These are phyloP conservation scores for Ramaria sp. DNA, from an alignment of 768 basidiomycete genomes.

Conservation along the genomic window DNA sequence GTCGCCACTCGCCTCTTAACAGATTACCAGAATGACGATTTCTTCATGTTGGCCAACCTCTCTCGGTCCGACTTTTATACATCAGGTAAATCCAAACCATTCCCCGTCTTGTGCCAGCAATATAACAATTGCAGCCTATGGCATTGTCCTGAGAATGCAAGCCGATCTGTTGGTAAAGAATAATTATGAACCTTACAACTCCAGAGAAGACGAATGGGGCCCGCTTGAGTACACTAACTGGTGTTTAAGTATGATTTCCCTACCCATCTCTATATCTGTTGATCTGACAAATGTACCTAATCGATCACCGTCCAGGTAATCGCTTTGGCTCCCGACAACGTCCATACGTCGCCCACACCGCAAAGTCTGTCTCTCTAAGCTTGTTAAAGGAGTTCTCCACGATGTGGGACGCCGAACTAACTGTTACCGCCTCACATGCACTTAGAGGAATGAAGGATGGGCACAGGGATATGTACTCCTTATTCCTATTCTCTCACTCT, in stretches of 20 bases:
- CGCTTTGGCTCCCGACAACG: slow-evolving; percentile 17
- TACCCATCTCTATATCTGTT: not conserved
- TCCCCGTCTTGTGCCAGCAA: not conserved
- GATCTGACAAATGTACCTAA: not conserved
- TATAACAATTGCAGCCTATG: slow-evolving; percentile 17
- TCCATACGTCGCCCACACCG: slow-evolving; percentile 18
- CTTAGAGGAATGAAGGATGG: slow-evolving; percentile 6
- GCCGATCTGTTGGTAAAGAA: slow-evolving; percentile 20
- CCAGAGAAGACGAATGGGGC: slow-evolving; percentile 27
- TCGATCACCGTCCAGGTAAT: not conserved
- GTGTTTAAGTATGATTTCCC: slow-evolving; percentile 20
- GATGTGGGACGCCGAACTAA: slow-evolving; percentile 11
- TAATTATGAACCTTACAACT: slow-evolving; percentile 13
- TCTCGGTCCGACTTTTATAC: slow-evolving; percentile 25
- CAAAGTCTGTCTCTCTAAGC: slow-evolving; percentile 12
- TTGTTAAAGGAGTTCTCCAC: slow-evolving; percentile 14
- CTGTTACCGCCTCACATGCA: slow-evolving; percentile 6
- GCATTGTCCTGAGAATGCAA: slow-evolving; percentile 28
- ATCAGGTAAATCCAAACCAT: slow-evolving; percentile 1
- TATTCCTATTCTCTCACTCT: slow-evolving; percentile 11
- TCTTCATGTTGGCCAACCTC: slow-evolving; percentile 23
- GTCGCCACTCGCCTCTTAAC: too few relatives aligned
- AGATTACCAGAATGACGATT: slow-evolving; percentile 28
- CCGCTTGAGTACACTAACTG: slow-evolving; percentile 25
- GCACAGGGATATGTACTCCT: slow-evolving; percentile 9